These are phyloP conservation scores for Alternaria burnsii DNA, from an alignment of 2,329 filamentous ascomycete genomes.

Conservation along the genomic window DNA sequence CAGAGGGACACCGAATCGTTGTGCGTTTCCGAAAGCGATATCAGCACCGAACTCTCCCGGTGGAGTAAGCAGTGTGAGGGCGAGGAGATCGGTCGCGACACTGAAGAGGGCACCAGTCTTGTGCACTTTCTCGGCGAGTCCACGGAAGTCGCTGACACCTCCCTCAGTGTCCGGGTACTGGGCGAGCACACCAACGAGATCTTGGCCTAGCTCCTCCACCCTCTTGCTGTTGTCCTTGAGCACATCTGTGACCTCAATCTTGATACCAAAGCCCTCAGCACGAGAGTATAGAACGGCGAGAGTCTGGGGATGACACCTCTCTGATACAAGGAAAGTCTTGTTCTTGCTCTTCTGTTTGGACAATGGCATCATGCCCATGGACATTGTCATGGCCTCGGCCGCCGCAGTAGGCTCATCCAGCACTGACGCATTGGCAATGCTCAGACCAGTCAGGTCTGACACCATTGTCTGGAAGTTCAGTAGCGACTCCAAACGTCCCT, in stretches of 20 bases:
- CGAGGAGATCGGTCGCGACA: constrained; percentile 88
- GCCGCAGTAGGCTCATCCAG: constrained; percentile 92
- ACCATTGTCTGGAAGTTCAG: constrained; percentile 97
- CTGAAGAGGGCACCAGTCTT: constrained; percentile 80
- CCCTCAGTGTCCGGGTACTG: constrained; percentile 94
- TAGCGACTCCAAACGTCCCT: constrained; percentile 89
- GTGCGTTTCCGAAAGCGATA: constrained; percentile 91
- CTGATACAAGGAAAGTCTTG: constrained; percentile 86
- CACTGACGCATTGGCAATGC: constrained; percentile 89
- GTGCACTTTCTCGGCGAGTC: constrained; percentile 79
- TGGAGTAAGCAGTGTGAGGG: constrained; percentile 84
- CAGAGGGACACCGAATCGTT: constrained; percentile 90
- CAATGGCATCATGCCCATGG: constrained; percentile 76
- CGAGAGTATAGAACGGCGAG: constrained; percentile 83
- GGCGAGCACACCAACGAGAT: constrained; percentile 88
- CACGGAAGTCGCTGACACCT: constrained; percentile 76
- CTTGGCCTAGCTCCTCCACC: constrained; percentile 78
- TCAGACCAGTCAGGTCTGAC: constrained; percentile 83
- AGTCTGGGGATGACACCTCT: constrained; percentile 84
- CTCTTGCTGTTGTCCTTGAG: constrained; percentile 69
- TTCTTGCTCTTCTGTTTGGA: constrained; percentile 76
- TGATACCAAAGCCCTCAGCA: constrained; percentile 90
- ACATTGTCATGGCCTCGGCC: constrained; percentile 95
- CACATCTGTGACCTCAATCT: constrained; percentile 76
- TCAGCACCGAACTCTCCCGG: constrained; percentile 95